These are phyloP conservation scores for Entomortierella chlamydospora DNA, from an alignment of 192 early-diverging fungal genomes.

Conservation along the genomic window DNA sequence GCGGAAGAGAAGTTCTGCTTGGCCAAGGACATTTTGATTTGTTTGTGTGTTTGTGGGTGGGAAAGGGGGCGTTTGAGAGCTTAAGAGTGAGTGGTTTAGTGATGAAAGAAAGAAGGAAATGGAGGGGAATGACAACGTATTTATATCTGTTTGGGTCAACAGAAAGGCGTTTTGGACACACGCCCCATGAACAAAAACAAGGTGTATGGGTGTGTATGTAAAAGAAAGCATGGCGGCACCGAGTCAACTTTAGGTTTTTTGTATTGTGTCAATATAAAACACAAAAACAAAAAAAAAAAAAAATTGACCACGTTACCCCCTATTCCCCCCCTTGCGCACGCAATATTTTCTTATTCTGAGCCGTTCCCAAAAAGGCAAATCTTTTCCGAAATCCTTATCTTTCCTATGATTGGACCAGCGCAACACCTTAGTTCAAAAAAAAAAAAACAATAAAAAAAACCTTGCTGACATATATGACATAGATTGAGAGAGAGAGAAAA, in stretches of 20 bases:
- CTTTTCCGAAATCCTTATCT: not conserved
- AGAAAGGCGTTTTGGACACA: not conserved
- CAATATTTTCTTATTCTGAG: not conserved
- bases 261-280: not conserved
- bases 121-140: not conserved
- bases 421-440: not conserved
- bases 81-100: not conserved
- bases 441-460: not conserved
- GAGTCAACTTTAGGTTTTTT: not conserved
- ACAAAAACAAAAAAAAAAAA: not conserved
- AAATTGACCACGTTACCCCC: not conserved
- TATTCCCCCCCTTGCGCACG: not conserved
- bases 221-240: not conserved
- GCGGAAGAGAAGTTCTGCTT: slow-evolving; percentile 66
- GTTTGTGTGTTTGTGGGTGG: not conserved
- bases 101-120: slow-evolving; percentile 3
- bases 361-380: slow-evolving; percentile 4
- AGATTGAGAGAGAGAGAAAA: too few relatives aligned
- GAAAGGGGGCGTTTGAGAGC: not conserved
- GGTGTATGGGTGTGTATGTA: not conserved
- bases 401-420: not conserved
- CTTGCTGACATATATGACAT: too few relatives aligned
- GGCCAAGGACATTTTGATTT: slow-evolving; percentile 56
- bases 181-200: not conserved
- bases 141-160: not conserved